Conservation (phyloP, 345 rosid genomes). For the Moricandia arvensis region DNA sequence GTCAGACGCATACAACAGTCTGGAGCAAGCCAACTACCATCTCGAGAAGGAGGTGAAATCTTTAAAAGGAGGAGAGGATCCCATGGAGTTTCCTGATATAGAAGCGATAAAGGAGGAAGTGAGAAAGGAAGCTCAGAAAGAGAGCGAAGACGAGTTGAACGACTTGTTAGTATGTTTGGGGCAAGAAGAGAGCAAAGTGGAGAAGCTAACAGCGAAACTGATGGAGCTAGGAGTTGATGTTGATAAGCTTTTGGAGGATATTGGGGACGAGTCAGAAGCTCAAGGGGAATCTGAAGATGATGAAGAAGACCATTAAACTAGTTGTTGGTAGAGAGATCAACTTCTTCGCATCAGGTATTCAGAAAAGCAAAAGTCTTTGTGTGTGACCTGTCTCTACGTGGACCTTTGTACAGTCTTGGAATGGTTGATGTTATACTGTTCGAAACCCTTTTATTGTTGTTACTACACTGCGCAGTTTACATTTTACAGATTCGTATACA, state of each 20-base stretch:
- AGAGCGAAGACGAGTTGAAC: conserved; percentile 87
- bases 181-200: conserved; percentile 96
- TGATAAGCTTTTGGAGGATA: conserved; percentile 76
- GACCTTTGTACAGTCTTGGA: conserved; percentile 25
- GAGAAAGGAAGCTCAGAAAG: conserved; percentile 92
- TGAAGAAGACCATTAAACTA: conserved; percentile 52
- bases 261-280: conserved; percentile 79
- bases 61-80: conserved; percentile 52
- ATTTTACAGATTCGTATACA: neutral
- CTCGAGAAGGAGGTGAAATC: conserved; percentile 78
- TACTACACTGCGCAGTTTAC: neutral
- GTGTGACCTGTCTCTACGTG: neutral
- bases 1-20: conserved; percentile 88
- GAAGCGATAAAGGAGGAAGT: conserved; percentile 78
- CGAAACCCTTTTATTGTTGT: conserved; percentile 1
- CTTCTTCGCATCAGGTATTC: conserved; percentile 7
- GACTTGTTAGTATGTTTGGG: conserved; percentile 98
- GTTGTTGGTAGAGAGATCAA: neutral
- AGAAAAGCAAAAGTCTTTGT: neutral
- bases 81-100: conserved; percentile 44
- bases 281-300: conserved; percentile 70
- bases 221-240: conserved; percentile 86
- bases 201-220: conserved; percentile 68
- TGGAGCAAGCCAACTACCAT: conserved; percentile 75
- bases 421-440: neutral